These are phyloP conservation scores for Graphilbum fragrans DNA, from an alignment of 2,329 filamentous ascomycete genomes.

Conservation along the genomic window DNA sequence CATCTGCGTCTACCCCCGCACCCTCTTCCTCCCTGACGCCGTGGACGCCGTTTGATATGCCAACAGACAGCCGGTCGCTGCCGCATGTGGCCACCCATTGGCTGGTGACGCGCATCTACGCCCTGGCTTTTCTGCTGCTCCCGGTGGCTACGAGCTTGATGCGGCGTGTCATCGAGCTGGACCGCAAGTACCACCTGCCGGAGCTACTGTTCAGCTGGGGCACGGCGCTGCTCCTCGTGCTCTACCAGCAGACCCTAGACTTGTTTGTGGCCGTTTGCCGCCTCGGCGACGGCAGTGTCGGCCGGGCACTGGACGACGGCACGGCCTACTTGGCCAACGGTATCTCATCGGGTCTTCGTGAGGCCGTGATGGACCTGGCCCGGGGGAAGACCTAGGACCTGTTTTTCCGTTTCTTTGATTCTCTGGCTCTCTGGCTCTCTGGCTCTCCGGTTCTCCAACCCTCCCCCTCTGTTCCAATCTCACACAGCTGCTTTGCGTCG, in stretches of 20 bases:
- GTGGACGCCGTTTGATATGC: not conserved
- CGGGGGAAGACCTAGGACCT: slow-evolving; percentile 2
- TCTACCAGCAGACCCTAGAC: slow-evolving; percentile 6
- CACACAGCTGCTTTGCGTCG: no score
- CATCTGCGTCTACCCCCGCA: no score
- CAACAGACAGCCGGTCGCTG: slow-evolving; percentile 2
- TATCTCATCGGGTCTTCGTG: slow-evolving; percentile 15
- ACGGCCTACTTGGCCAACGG: slow-evolving; percentile 13
- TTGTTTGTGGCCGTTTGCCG: slow-evolving; percentile 7
- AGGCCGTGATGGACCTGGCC: slow-evolving; percentile 10
- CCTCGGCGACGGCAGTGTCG: slow-evolving; percentile 11
- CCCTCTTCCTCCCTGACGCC: no score
- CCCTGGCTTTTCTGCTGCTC: slow-evolving; percentile 6
- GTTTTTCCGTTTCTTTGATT: not conserved
- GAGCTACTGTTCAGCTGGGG: slow-evolving; percentile 7
- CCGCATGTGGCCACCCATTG: slow-evolving; percentile 10
- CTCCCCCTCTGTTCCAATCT: no score
- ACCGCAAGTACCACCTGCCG: slow-evolving; percentile 11
- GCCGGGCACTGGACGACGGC: slow-evolving; percentile 10
- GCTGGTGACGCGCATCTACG: slow-evolving; percentile 9
- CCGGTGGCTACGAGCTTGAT: slow-evolving; percentile 2
- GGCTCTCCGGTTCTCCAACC: no score
- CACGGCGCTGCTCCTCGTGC: slow-evolving; percentile 1
- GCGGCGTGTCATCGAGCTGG: slow-evolving; percentile 7
- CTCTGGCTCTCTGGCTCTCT: no score